Conservation (phyloP, 1,139 yeast genomes). For the Yamadazyma spencermartinsiae region DNA sequence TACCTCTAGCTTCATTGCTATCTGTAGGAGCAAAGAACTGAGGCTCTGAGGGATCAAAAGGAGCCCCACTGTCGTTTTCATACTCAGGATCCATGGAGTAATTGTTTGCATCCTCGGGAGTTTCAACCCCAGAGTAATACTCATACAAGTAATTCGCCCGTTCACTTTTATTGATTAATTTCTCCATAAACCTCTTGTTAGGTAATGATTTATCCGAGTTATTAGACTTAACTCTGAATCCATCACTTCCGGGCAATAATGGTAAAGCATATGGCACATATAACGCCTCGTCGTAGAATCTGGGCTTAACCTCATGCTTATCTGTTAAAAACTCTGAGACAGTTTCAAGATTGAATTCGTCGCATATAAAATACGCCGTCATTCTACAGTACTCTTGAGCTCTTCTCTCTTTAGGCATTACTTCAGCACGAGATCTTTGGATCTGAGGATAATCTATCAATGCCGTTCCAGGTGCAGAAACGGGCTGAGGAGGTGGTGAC, state of each 20-base stretch:
- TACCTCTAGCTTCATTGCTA: slow-evolving; percentile 7
- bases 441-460: slow-evolving; percentile 32
- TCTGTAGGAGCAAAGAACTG: slow-evolving; percentile 49
- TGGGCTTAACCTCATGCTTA: slow-evolving; percentile 79
- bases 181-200: slow-evolving; percentile 70
- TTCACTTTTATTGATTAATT: slow-evolving; percentile 75
- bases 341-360: slow-evolving; percentile 66
- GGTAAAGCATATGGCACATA: slow-evolving; percentile 92
- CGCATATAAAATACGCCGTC: slow-evolving; percentile 88
- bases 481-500: slow-evolving; percentile 17
- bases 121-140: slow-evolving; percentile 80
- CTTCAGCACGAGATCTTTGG: slow-evolving; percentile 65
- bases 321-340: slow-evolving; percentile 64
- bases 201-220: slow-evolving; percentile 63
- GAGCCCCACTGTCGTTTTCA: slow-evolving; percentile 37
- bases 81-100: slow-evolving; percentile 52
- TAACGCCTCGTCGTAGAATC: slow-evolving; percentile 86
- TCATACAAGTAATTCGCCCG: slow-evolving; percentile 89
- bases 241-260: slow-evolving; percentile 81
- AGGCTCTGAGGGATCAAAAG: slow-evolving; percentile 51
- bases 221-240: slow-evolving; percentile 79
- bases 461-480: slow-evolving; percentile 14
- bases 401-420: slow-evolving; percentile 64
- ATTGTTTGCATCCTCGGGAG: slow-evolving; percentile 63
- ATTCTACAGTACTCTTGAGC: slow-evolving; percentile 76